Base-by-base conservation (phyloP, 2,329 filamentous ascomycete species). In the Colletotrichum musicola region DNA sequence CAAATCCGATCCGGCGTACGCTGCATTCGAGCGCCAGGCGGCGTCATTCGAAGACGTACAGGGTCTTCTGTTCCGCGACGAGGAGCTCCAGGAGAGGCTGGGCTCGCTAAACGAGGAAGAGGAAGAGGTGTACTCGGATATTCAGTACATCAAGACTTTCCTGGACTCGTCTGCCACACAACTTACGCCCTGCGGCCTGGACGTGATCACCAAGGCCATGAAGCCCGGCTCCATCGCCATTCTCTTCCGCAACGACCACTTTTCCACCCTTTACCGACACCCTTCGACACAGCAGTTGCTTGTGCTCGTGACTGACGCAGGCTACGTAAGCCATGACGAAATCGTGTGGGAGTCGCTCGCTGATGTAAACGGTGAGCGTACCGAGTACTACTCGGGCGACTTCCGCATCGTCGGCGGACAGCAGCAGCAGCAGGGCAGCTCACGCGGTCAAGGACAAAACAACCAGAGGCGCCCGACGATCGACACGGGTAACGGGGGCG, bases 211-310 rank as follows among this genome's bases (percentile, higher is more conserved):
- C 0, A 88, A 89, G 58, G 90, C 87, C 6, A 86, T 98, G 65
- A 82, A 87, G 13, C 91, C 94, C 1, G 95, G 94, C 1, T 89
- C 92, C 1, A 89, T 98, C 70, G 93, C 93, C 0, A 98, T 99
- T 57, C 81, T 99, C 1, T 99, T 99, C 82, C 89, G 96, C 27
- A 99, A 99, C 74, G 95, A 99, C 76, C 96, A 99, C 77, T 99
- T 99, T 76, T 94, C 94, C 49, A 98, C 95, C 0, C 80, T 99
- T 0, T 97, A 97, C 80, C 93, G 95, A 69, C 94, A 98, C 74
- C 94, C 95, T 0, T 83, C 90, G 51, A 93, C 91, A 0, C 85
- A 89, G 47, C 87, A 93, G 72, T 85, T 98, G 1, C 88, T 95
- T 71, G 94, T 93, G 0, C 83, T 99, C 3, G 94, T 99, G 14